Evolutionary conservation across 164 flowering plant species (phyloP).

Genomic region (Saururus chinensis): DNA sequence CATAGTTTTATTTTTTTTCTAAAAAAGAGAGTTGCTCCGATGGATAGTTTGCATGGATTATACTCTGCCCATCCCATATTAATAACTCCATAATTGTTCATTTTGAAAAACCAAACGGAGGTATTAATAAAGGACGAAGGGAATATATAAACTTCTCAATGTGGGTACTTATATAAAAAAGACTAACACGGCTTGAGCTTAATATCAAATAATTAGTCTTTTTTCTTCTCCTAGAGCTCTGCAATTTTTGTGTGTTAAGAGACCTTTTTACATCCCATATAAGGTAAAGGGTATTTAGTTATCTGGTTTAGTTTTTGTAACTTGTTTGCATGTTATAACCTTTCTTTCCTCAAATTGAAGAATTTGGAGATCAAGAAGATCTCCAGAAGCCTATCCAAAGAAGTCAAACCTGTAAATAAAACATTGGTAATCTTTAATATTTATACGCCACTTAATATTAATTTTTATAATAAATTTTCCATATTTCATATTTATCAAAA

Average conservation of each 20-base stretch:
- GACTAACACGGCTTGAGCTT: too few species aligned
- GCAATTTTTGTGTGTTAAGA: not conserved
- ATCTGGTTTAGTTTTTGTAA: not conserved
- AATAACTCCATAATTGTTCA: too few species aligned
- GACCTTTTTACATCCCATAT: not conserved
- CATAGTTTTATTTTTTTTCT: too few species aligned
- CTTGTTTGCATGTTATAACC: not conserved
- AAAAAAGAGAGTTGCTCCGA: too few species aligned
- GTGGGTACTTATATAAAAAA: too few species aligned
- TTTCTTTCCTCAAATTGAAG: constrained; percentile 11
- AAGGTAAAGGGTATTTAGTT: too few species aligned
- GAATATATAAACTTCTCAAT: too few species aligned
- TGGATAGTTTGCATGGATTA: too few species aligned
- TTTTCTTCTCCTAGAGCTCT: not conserved
- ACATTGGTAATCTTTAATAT: constrained; percentile 14
- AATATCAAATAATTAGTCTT: not conserved
- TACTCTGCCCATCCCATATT: too few species aligned
- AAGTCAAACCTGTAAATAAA: constrained; percentile 17
- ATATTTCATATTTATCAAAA: not conserved
- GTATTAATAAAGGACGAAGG: too few species aligned
- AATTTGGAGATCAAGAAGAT: constrained; percentile 39
- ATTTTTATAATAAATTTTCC: not conserved
- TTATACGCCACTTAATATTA: not conserved
- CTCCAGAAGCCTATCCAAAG: constrained; percentile 26
- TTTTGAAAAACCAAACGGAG: too few species aligned